Evolutionary conservation across 345 rosid genomes (phyloP).

Genomic region (Eucalyptus victrix): DNA sequence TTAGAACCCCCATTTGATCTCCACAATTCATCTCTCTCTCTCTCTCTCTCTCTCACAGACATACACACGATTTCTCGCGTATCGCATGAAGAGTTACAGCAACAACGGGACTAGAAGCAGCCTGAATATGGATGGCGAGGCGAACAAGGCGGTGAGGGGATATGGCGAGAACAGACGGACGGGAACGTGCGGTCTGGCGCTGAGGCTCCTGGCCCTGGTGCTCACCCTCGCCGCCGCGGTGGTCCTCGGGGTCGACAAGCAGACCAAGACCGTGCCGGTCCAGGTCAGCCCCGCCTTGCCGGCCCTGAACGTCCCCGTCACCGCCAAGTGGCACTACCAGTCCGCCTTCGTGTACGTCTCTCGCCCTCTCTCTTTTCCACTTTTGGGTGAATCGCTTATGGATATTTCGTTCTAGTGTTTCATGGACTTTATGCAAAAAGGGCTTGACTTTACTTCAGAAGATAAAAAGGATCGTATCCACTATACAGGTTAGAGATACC

Average conservation of each 20-base stretch:
- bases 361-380: background rate
- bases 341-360: slow-evolving; percentile 53
- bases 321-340: slow-evolving; percentile 42
- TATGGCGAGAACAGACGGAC: background rate
- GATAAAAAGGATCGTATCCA: background rate
- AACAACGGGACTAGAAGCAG: background rate
- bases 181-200: background rate
- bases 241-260: slow-evolving; percentile 36
- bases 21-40: background rate
- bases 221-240: slow-evolving; percentile 35
- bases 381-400: background rate
- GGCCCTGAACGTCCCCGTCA: slow-evolving; percentile 24
- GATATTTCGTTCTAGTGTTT: background rate
- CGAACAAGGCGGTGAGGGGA: background rate
- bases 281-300: slow-evolving; percentile 28
- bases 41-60: background rate
- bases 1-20: background rate
- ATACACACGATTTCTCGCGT: background rate
- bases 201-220: slow-evolving; percentile 37
- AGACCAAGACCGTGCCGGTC: slow-evolving; percentile 25
- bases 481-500: too few species aligned
- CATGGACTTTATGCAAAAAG: background rate
- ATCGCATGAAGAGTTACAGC: background rate
- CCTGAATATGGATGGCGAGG: background rate
- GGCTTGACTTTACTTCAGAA: background rate